Evolutionary conservation across 2,329 filamentous ascomycete species (phyloP).

Genomic region (Ceratocystis huliohia): DNA sequence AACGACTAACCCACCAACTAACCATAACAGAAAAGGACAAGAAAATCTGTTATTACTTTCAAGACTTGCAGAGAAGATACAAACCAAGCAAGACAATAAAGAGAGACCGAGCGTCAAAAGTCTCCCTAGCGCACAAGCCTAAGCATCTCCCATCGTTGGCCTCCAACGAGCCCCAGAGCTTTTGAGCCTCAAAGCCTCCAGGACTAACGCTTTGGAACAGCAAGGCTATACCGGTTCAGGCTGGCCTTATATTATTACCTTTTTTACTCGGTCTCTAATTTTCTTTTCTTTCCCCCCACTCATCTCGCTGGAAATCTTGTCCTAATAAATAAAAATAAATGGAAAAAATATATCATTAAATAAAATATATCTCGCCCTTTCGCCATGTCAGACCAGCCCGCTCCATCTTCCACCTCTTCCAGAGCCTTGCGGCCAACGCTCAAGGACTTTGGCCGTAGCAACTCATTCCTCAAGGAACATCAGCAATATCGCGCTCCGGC

Average conservation of each 20-base stretch:
- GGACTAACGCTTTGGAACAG: background rate
- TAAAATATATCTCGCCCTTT: background rate
- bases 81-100: background rate
- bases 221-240: background rate
- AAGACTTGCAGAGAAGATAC: background rate
- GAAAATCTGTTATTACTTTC: background rate
- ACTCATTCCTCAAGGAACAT: constrained; percentile 50
- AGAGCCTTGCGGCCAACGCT: constrained; percentile 36
- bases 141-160: background rate
- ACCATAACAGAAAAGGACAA: background rate
- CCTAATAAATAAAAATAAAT: background rate
- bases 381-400: constrained; percentile 10
- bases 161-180: background rate
- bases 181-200: background rate
- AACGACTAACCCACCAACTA: background rate
- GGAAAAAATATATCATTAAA: background rate
- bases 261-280: background rate
- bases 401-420: constrained; percentile 9
- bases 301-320: background rate
- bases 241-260: background rate
- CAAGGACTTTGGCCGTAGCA: constrained; percentile 40
- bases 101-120: background rate
- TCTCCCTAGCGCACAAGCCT: background rate
- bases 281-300: background rate
- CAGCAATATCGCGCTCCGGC: constrained; percentile 49